phyloP scores from a whole-genome alignment of 192 early-diverging fungal species.

The Backusella macrospora region DNA sequence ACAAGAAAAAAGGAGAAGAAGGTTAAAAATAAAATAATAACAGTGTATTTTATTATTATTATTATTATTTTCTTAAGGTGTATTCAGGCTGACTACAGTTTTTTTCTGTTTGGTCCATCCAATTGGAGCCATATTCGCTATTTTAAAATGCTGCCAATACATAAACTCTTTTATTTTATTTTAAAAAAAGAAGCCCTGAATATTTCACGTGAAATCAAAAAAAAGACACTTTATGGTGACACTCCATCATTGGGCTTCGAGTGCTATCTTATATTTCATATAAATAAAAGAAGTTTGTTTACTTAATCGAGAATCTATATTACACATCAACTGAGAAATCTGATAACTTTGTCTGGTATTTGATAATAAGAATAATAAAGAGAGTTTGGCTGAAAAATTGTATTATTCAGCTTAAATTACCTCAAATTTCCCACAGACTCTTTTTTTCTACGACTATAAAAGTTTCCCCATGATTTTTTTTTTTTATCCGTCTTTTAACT shows the following conservation, averaged over 20 bases:
- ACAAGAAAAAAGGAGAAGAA: neutral
- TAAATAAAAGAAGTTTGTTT: too few species aligned
- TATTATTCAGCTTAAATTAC: conserved; percentile 6
- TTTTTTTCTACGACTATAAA: neutral
- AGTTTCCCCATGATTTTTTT: neutral
- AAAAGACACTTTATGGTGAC: too few species aligned
- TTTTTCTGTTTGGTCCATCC: neutral
- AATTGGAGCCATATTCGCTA: neutral
- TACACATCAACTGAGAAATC: neutral
- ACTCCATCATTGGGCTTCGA: too few species aligned
- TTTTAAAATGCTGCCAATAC: neutral
- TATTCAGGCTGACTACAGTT: conserved; percentile 14
- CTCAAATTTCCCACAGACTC: neutral
- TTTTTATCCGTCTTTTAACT: neutral
- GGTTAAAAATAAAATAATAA: neutral
- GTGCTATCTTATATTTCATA: too few species aligned
- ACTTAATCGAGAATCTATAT: too few species aligned
- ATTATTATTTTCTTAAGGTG: conserved; percentile 10
- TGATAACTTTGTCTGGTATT: neutral
- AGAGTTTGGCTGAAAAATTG: neutral
- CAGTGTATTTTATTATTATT: neutral
- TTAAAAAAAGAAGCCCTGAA: too few species aligned
- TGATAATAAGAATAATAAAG: neutral
- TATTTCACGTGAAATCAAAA: too few species aligned
- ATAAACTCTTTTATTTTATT: neutral